Base-by-base conservation (phyloP, 257 asterid species). In the Solanum peruvianum region DNA sequence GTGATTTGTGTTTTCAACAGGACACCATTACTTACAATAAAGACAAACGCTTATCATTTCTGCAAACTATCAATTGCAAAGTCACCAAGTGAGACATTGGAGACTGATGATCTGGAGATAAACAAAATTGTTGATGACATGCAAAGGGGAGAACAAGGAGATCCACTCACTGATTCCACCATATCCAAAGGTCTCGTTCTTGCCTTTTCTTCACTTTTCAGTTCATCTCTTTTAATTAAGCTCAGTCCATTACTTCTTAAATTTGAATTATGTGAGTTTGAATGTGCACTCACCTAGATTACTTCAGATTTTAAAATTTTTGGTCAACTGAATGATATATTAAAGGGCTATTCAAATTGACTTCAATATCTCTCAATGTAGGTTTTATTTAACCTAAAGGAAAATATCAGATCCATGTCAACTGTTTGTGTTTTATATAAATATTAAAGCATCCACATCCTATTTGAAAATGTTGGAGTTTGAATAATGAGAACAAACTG, bases 41-140 rank as follows among this genome's bases (percentile, higher is more conserved):
- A 88, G 86, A 95, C 99, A 35, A 94, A 94, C 85, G 87, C 98
- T 33, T 96, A 94, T 84, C 99, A 97, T 91, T 97, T 97, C 86
- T 97, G 98, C 94, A 97, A 97, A 96, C 96, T 95, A 44, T 95
- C 99, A 4, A 67, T 92, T 15, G 88, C 92, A 67, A 87, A 89
- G 87, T 89, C 82, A 47, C 91, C 92, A 56, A 44, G 84, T 45
- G 93, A 85, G 88, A 90, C 20, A 52, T 20, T 56, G 78, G 44
- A 87, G 86, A 85, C 85, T 58, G 49, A 81, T 67, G 89, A 90
- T 27, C 82, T 71, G 78, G 92, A 69, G 84, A 85, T 41, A 14
- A 47, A 75, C n/a, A 84, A 88, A 86, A 67, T 25, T 69, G 83
- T 84, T 33, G 86, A 67, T 27, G 88, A 45, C 47, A 10, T 20